phyloP scores from a whole-genome alignment of 331 rosid genomes.

The Acacia concinna region DNA sequence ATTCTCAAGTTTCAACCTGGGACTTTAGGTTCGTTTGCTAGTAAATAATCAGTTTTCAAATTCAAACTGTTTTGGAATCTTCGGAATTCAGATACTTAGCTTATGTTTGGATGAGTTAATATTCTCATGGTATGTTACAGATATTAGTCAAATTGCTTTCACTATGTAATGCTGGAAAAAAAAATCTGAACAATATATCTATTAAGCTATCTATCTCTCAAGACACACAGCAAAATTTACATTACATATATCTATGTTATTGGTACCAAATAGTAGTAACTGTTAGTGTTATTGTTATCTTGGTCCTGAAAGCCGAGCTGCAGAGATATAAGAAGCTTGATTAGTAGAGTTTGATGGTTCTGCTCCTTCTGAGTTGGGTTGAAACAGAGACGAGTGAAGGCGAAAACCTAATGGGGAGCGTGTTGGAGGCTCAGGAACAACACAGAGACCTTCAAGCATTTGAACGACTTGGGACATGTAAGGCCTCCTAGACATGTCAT shows the following conservation, averaged over 20 bases:
- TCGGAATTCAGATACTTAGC: not conserved
- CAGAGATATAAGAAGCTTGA: constrained; percentile 39
- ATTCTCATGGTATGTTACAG: not conserved
- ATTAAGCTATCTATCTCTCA: not conserved
- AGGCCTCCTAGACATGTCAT: constrained; percentile 57
- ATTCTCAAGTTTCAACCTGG: not conserved
- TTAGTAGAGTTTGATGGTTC: constrained; percentile 40
- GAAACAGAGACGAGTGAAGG: constrained; percentile 12
- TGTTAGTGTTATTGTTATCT: constrained; percentile 37
- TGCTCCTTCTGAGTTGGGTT: not conserved
- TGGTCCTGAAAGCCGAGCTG: constrained; percentile 58
- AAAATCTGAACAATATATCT: not conserved
- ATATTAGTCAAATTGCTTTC: not conserved
- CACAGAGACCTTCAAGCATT: constrained; percentile 57
- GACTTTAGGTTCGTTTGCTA: not conserved
- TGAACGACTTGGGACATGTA: constrained; percentile 58
- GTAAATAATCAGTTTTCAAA: not conserved
- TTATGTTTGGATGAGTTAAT: not conserved
- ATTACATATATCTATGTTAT: not conserved
- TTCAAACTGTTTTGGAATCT: not conserved
- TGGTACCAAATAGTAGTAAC: constrained; percentile 36
- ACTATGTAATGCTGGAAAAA: not conserved
- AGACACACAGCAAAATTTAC: not conserved
- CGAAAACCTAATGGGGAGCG: constrained; percentile 35
- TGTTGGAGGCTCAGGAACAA: constrained; percentile 46